Conservation (phyloP, 2,329 filamentous ascomycete genomes). For the Mycosphaerella arachidis region DNA sequence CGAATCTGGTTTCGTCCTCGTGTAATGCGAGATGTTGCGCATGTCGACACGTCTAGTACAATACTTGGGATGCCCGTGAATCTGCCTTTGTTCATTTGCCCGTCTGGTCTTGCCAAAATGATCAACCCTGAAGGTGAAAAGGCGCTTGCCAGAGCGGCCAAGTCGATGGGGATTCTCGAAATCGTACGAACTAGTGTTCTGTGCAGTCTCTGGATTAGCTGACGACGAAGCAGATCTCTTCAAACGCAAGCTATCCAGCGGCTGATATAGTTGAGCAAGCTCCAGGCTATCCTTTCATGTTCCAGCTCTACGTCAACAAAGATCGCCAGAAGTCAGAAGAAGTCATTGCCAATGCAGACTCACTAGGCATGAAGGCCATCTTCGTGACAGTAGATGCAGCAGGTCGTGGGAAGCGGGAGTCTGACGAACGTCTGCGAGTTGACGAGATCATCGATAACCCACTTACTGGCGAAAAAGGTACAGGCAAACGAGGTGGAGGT, state of each 20-base stretch:
- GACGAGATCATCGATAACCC: slow-evolving; percentile 19
- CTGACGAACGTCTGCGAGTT: slow-evolving; percentile 37
- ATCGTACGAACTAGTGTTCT: slow-evolving; percentile 10
- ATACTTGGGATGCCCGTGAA: slow-evolving; percentile 21
- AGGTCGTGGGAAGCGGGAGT: slow-evolving; percentile 52
- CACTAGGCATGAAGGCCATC: slow-evolving; percentile 48
- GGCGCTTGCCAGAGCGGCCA: slow-evolving; percentile 29
- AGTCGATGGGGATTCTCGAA: slow-evolving; percentile 24
- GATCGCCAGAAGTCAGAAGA: slow-evolving; percentile 49
- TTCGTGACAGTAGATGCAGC: slow-evolving; percentile 59
- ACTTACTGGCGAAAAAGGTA: slow-evolving; percentile 40
- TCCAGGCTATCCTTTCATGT: slow-evolving; percentile 43
- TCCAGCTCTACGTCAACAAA: slow-evolving; percentile 61
- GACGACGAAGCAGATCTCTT: slow-evolving; percentile 20
- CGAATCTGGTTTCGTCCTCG: slow-evolving; percentile 25
- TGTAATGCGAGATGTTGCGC: slow-evolving; percentile 22
- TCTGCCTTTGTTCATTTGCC: slow-evolving; percentile 36
- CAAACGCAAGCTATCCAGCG: slow-evolving; percentile 30
- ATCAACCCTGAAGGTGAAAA: slow-evolving; percentile 35
- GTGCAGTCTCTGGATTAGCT: not conserved
- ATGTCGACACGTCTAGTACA: slow-evolving; percentile 19
- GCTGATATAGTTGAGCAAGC: slow-evolving; percentile 27
- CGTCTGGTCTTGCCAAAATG: slow-evolving; percentile 32
- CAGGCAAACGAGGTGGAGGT: slow-evolving; percentile 49
- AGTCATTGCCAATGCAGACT: slow-evolving; percentile 45